Percentiles rank a stretch among this genome's conserved stretches.
Evolutionary conservation across 768 basidiomycete species (phyloP).

Genomic region (Leccinellum rugosiceps): DNA sequence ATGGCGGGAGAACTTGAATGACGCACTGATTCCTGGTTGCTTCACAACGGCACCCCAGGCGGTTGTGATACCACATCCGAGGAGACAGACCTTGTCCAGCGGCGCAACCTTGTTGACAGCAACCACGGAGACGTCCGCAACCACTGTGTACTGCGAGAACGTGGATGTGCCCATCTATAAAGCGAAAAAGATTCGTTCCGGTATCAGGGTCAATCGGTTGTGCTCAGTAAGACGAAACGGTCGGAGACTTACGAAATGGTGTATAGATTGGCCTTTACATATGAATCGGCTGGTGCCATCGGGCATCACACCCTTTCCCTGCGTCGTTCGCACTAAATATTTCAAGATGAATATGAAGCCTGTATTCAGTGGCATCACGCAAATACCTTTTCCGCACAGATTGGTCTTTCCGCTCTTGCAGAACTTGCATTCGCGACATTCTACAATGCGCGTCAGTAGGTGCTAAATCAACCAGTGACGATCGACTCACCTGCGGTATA

Average conservation of each 20-base stretch:
- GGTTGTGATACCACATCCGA: slow-evolving; percentile 97
- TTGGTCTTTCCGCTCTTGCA: slow-evolving; percentile 99
- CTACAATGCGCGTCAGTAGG: slow-evolving; percentile 35
- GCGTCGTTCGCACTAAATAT: slow-evolving; percentile 77
- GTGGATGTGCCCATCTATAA: slow-evolving; percentile 96
- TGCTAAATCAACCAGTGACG: neutral
- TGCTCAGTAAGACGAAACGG: neutral
- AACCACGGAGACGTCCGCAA: slow-evolving; percentile 95
- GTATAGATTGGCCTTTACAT: slow-evolving; percentile 79
- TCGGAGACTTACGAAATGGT: slow-evolving; percentile 75
- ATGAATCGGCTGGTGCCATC: slow-evolving; percentile 87
- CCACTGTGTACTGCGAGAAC: slow-evolving; percentile 99
- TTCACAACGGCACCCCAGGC: slow-evolving; percentile 96
- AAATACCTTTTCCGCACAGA: slow-evolving; percentile 85
- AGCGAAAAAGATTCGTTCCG: neutral
- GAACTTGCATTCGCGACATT: slow-evolving; percentile 97
- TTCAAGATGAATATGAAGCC: neutral
- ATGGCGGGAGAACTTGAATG: neutral
- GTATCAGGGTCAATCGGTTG: neutral
- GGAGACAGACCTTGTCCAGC: slow-evolving; percentile 93
- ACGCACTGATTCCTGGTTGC: slow-evolving; percentile 79
- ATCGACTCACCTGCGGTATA: slow-evolving; percentile 81
- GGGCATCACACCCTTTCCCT: slow-evolving; percentile 94
- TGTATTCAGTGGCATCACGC: neutral
- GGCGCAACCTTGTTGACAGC: slow-evolving; percentile 83